These are phyloP conservation scores for Populus hybrid DNA, from an alignment of 441 rosid species.

Conservation along the genomic window DNA sequence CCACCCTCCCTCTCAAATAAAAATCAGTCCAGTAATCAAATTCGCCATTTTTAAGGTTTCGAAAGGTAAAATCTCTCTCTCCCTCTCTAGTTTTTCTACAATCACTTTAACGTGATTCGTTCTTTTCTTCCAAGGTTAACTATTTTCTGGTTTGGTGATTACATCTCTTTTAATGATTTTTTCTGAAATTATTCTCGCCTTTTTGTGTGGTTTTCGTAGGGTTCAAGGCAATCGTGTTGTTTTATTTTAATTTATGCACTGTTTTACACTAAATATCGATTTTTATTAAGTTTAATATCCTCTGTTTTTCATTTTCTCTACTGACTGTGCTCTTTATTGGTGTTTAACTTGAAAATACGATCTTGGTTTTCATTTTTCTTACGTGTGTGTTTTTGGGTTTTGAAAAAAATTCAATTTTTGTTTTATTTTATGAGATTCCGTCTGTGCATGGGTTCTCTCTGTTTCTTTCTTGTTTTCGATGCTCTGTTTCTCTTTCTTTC, in stretches of 20 bases:
- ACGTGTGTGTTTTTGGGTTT: background rate
- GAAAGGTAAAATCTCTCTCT: background rate
- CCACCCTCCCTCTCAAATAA: background rate
- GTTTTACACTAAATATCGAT: background rate
- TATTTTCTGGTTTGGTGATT: too few relatives aligned
- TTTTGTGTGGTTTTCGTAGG: too few relatives aligned
- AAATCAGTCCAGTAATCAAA: background rate
- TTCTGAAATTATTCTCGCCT: too few relatives aligned
- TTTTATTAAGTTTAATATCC: background rate
- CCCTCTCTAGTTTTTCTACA: background rate
- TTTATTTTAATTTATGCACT: background rate
- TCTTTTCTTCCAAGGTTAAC: too few relatives aligned
- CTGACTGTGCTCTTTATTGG: background rate
- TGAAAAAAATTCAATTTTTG: background rate
- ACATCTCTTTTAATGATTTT: too few relatives aligned
- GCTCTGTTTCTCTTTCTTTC: too few relatives aligned
- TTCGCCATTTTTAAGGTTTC: background rate
- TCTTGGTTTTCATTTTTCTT: background rate
- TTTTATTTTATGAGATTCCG: background rate
- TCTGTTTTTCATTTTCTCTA: background rate
- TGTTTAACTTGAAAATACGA: background rate
- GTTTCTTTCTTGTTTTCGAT: too few relatives aligned
- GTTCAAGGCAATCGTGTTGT: too few relatives aligned
- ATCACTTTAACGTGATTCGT: background rate
- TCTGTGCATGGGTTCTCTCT: too few relatives aligned